phyloP scores from a whole-genome alignment of 257 asterid species.

The Thymus quinquecostatus region DNA sequence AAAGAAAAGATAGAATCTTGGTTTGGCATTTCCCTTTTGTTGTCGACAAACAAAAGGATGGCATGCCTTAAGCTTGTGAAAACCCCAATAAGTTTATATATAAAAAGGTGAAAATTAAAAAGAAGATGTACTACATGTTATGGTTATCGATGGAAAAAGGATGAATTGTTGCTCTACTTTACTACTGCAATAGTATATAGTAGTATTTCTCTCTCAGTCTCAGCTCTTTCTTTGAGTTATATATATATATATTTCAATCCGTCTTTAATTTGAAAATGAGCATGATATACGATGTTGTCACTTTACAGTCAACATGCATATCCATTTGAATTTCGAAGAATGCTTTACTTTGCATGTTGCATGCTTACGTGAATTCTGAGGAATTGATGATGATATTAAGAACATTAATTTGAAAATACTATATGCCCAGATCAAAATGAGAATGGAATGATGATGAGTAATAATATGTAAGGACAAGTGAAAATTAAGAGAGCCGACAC shows the following conservation, averaged over 20 bases:
- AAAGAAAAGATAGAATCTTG: neutral
- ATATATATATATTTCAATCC: neutral
- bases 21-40: neutral
- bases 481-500: too few species aligned
- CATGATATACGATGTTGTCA: neutral
- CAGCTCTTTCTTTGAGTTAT: too few species aligned
- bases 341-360: neutral
- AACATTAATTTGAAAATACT: too few species aligned
- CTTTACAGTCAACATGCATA: constrained; percentile 13
- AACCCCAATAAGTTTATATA: too few species aligned
- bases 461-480: too few species aligned
- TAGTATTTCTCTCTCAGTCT: neutral
- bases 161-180: constrained; percentile 8
- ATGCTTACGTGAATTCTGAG: neutral
- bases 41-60: constrained; percentile 7
- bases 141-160: neutral
- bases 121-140: neutral
- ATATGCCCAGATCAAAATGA: too few species aligned
- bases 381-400: neutral
- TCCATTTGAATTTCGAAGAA: neutral
- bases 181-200: neutral
- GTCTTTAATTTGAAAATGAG: constrained; percentile 36
- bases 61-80: too few species aligned
- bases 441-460: too few species aligned
- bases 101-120: neutral